Base-by-base conservation (phyloP, 2,329 filamentous ascomycete genomes). In the Aspergillus melleus region DNA sequence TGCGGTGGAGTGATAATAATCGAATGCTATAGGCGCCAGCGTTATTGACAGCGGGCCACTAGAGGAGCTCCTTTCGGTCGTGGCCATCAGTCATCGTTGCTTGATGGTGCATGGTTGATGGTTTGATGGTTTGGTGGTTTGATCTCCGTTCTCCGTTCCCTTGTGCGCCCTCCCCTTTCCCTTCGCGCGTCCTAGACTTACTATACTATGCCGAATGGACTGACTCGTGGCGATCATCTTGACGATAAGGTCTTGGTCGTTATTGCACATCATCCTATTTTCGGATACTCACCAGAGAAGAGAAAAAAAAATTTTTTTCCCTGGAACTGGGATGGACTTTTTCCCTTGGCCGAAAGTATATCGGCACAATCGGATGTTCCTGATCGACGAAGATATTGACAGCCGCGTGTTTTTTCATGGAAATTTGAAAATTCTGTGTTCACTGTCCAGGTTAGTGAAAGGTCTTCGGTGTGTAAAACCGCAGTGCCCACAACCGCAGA, bases 321-420 rank as follows among this genome's bases (percentile, higher is more conserved):
- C n/a, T 11, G n/a, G 10, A 14, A n/a, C 14, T n/a, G 46, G 19
- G n/a, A 19, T 19, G 20, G 16, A n/a, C 6, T 42, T n/a, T 6
- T 42, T 42, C 36, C 36, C 6, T 42, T 42, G 36, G 36, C 30
- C 51, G 55, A 52, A 54, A 52, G 52, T 49, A 57, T 52, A 49
- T 57, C 55, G 60, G 57, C 57, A 55, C 46, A 39, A 24, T 57
- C 52, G 50, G 55, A 55, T 55, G 53, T 55, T 64, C 57, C 60
- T 62, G 60, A 60, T 62, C 60, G 58, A 54, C 60, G 50, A 32
- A 58, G 49, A 26, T 53, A 51, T 60, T 62, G 60, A 60, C 57
- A 62, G 49, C 60, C 60, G 24, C 56, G 12, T 49, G 49, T 49
- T 30, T 53, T 42, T 14, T 14, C 55, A 20, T n/a, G 16, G 16